A percentile compares a stretch with the other conserved stretches of the same genome.
phyloP scores from a whole-genome alignment of 2,329 filamentous ascomycete genomes.

The Polychaeton citri region DNA sequence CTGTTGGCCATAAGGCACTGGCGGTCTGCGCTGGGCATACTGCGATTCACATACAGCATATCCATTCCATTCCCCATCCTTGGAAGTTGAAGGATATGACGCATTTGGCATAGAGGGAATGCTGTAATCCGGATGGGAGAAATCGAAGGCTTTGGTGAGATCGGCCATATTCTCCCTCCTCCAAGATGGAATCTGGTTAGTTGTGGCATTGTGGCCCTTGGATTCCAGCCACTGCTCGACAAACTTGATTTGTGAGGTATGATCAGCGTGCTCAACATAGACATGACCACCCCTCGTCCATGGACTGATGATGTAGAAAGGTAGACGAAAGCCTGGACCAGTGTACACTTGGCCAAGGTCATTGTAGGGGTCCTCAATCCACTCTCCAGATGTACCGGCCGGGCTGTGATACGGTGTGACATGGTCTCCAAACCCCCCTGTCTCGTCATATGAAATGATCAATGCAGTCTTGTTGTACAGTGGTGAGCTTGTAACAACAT shows the following conservation, averaged over 20 bases:
- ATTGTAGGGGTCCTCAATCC: slow-evolving; percentile 34
- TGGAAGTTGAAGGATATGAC: slow-evolving; percentile 29
- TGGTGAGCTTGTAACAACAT: slow-evolving; percentile 37
- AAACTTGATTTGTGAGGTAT: slow-evolving; percentile 43
- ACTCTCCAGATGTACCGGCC: slow-evolving; percentile 37
- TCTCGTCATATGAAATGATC: slow-evolving; percentile 40
- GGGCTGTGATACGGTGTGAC: slow-evolving; percentile 40
- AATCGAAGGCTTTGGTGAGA: slow-evolving; percentile 35
- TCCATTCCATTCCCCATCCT: slow-evolving; percentile 32
- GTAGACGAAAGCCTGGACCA: slow-evolving; percentile 37
- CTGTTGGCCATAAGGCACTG: slow-evolving; percentile 35
- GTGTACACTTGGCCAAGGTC: slow-evolving; percentile 28
- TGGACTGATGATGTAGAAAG: slow-evolving; percentile 43
- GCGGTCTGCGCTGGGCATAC: slow-evolving; percentile 23
- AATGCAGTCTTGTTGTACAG: slow-evolving; percentile 37
- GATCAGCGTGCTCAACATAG: slow-evolving; percentile 41
- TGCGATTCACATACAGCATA: slow-evolving; percentile 30
- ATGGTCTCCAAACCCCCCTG: slow-evolving; percentile 43
- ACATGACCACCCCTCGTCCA: slow-evolving; percentile 42
- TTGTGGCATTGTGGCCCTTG: slow-evolving; percentile 30
- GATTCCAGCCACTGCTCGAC: slow-evolving; percentile 38
- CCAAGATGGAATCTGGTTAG: slow-evolving; percentile 33
- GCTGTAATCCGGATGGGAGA: slow-evolving; percentile 34
- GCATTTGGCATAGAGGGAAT: slow-evolving; percentile 35
- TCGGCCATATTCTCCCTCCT: slow-evolving; percentile 35